A percentile compares a stretch with the other conserved stretches of the same genome.
Conservation (phyloP, 192 early-diverging fungal genomes). For the Allomyces macrogynus region DNA sequence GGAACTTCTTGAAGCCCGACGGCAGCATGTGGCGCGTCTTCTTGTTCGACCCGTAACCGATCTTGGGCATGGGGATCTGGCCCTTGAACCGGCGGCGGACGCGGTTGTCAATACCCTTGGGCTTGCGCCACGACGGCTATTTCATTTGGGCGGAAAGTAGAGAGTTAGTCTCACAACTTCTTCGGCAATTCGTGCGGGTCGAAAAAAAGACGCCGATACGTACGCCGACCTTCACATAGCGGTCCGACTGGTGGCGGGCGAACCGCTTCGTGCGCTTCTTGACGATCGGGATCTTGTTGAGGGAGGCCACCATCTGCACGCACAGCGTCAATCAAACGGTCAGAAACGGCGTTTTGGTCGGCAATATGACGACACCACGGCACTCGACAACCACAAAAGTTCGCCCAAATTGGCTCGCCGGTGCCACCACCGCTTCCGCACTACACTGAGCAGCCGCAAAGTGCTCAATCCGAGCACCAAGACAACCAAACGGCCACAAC, state of each 20-base stretch:
- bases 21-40: slow-evolving; percentile 92
- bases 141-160: background rate
- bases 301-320: slow-evolving; percentile 71
- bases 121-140: slow-evolving; percentile 95
- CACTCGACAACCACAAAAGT: no score
- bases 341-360: no score
- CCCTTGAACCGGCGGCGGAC: slow-evolving; percentile 98
- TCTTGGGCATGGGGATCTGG: slow-evolving; percentile 93
- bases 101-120: slow-evolving; percentile 98
- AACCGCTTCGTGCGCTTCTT: slow-evolving; percentile 98
- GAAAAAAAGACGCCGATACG: slow-evolving; percentile 10
- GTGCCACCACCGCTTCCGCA: no score
- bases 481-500: no score
- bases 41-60: slow-evolving; percentile 96
- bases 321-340: no score
- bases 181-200: background rate
- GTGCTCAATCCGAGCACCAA: no score
- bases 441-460: no score
- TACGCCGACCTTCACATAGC: slow-evolving; percentile 87
- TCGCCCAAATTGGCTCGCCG: no score
- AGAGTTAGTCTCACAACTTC: background rate
- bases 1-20: slow-evolving; percentile 98
- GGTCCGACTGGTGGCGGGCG: slow-evolving; percentile 94
- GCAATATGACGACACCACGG: no score
- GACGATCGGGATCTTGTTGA: slow-evolving; percentile 86